Evolutionary conservation across 139 green algal genomes (phyloP).

Genomic region (Parachlorella kessleri): DNA sequence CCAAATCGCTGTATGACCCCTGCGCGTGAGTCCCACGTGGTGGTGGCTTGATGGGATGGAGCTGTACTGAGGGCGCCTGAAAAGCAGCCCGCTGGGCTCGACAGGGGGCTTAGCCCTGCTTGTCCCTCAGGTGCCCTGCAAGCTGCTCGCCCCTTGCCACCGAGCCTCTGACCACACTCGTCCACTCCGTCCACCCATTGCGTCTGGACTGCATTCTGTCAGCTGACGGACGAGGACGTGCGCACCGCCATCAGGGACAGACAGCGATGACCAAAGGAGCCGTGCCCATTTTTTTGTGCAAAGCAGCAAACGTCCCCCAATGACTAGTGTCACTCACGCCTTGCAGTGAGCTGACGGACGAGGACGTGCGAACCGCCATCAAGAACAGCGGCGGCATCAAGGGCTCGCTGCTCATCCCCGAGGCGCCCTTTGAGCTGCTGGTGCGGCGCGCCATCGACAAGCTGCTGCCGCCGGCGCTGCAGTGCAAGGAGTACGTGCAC

Average conservation of each 20-base stretch:
- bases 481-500: slow-evolving; percentile 74
- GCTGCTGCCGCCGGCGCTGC: slow-evolving; percentile 77
- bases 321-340: neutral
- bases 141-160: too few relatives aligned
- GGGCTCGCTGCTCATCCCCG: slow-evolving; percentile 83
- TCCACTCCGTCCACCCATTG: too few relatives aligned
- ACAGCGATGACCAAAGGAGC: too few relatives aligned
- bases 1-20: too few relatives aligned
- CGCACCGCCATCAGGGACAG: slow-evolving; percentile 94
- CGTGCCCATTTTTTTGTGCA: too few relatives aligned
- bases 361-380: slow-evolving; percentile 92
- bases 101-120: too few relatives aligned
- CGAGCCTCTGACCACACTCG: too few relatives aligned
- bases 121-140: too few relatives aligned
- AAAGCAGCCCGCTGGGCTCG: too few relatives aligned
- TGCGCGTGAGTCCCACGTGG: too few relatives aligned
- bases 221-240: slow-evolving; percentile 89
- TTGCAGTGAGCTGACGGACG: slow-evolving; percentile 79
- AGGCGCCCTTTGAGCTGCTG: slow-evolving; percentile 97
- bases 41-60: too few relatives aligned
- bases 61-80: too few relatives aligned
- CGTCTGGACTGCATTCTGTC: slow-evolving; percentile 42
- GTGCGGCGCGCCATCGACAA: slow-evolving; percentile 73
- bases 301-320: neutral
- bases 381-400: slow-evolving; percentile 89